Evolutionary conservation across 345 rosid species (phyloP), one percentile per base, ranked within the genome.

Genomic region (Sapria himalayana): DNA sequence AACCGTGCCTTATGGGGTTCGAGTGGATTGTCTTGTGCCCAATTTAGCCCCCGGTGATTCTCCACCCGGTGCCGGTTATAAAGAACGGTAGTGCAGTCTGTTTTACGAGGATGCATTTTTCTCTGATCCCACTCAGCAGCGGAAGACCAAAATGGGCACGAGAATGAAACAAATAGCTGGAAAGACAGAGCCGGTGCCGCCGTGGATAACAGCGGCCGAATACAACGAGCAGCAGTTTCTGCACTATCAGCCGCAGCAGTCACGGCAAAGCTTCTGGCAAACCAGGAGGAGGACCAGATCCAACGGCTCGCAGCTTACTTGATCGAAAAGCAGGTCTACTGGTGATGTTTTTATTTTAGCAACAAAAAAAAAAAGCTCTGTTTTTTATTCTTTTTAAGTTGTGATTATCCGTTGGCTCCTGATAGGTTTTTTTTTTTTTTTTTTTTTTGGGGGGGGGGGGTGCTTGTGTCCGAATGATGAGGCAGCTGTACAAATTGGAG

Each of bases 231-330:
- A 22, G 93, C 94, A 32, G 58, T 65, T 55, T 60, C 95, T 43
- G 71, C 93, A 42, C 64, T 91, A 36, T 64, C 95, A 39, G 95
- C 95, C 8, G 99, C 99, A 65, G 81, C 95, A 35, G 93, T 89
- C 41, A 84, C 76, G 71, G 95, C 99, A 48, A 74, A 77, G 55
- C 46, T 69, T 63, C 81, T 84, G 4, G 99, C 80, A 33, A 61
- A 70, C 42, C 71, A 63, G 66, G 95, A 91, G 64, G 93, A 79
- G 65, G 85, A 80, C 36, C 77, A 67, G 53, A 91, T 91, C 57
- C 68, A 62, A 52, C 74, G 60, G 41, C 93, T 91, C 24, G 65
- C 79, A 42, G 55, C 72, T 23, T 67, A 74, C 22, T 42, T 84
- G 46, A 61, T 77, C 50, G 99, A 89, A 46, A 89, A 79, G 57